phyloP scores from a whole-genome alignment of 768 basidiomycete species.

The Termitomyces sp. region DNA sequence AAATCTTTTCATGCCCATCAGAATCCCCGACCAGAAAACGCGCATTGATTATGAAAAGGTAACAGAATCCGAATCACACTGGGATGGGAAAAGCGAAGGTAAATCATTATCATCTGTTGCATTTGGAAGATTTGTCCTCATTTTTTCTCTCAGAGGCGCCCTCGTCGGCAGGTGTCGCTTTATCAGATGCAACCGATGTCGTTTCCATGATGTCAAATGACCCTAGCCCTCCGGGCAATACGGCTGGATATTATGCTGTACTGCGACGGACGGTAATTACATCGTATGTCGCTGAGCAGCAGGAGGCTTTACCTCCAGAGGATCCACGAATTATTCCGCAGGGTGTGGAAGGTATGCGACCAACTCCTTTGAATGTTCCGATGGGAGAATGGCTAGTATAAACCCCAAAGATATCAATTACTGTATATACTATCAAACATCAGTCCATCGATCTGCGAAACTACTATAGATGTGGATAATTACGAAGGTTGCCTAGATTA shows the following conservation, averaged over 20 bases:
- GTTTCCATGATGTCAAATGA: conserved; percentile 7
- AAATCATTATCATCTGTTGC: conserved; percentile 6
- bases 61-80: conserved; percentile 39
- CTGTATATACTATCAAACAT: not conserved
- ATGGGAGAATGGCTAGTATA: conserved; percentile 6
- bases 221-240: conserved; percentile 1
- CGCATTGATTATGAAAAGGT: conserved; percentile 22
- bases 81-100: conserved; percentile 41
- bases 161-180: conserved; percentile 31
- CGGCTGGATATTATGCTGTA: not conserved
- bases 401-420: not conserved
- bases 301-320: not conserved
- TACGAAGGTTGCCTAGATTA: not conserved
- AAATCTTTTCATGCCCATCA: conserved; percentile 23
- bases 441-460: not conserved
- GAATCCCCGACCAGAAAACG: conserved; percentile 22
- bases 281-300: not conserved
- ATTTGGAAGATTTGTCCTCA: not conserved
- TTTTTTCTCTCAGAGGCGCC: conserved; percentile 25
- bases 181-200: conserved; percentile 7
- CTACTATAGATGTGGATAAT: not conserved
- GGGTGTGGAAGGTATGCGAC: not conserved
- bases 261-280: not conserved
- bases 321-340: not conserved
- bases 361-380: not conserved